Percentiles rank a stretch among this genome's conserved stretches.
Evolutionary conservation across 2,329 filamentous ascomycete genomes (phyloP).

Genomic region (Monilinia aucupariae): DNA sequence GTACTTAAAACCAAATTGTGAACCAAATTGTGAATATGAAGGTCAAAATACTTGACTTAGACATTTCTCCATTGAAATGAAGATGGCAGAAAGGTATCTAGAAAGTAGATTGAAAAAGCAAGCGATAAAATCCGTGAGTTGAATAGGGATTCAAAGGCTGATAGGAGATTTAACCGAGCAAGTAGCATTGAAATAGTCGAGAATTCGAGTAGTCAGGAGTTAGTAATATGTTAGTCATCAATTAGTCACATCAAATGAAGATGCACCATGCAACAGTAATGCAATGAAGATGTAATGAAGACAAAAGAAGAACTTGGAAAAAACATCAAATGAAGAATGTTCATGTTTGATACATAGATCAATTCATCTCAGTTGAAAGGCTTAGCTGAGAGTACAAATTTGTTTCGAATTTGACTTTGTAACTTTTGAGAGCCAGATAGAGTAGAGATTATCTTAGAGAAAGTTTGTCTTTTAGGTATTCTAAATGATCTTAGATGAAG

Average conservation of each 20-base stretch:
- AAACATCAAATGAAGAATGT: background rate
- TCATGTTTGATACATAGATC: background rate
- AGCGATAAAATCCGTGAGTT: background rate
- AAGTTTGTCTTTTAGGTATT: background rate
- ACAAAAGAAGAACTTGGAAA: background rate
- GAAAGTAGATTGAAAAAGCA: background rate
- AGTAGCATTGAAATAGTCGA: too few species aligned
- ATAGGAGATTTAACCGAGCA: background rate
- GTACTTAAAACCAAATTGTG: too few species aligned
- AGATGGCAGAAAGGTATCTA: background rate
- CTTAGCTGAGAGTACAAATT: background rate
- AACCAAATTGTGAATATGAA: background rate
- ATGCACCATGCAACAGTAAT: too few species aligned
- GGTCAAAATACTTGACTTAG: background rate
- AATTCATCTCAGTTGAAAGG: background rate
- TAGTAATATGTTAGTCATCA: too few species aligned
- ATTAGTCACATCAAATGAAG: too few species aligned
- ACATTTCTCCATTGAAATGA: background rate
- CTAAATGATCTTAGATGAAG: background rate
- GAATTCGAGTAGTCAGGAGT: too few species aligned
- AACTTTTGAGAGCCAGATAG: background rate
- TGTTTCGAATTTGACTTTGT: background rate
- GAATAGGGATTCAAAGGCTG: background rate
- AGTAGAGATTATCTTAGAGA: background rate
- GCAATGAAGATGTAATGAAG: background rate